Base-by-base conservation (phyloP, 768 basidiomycete species). In the Fomitopsis serialis region DNA sequence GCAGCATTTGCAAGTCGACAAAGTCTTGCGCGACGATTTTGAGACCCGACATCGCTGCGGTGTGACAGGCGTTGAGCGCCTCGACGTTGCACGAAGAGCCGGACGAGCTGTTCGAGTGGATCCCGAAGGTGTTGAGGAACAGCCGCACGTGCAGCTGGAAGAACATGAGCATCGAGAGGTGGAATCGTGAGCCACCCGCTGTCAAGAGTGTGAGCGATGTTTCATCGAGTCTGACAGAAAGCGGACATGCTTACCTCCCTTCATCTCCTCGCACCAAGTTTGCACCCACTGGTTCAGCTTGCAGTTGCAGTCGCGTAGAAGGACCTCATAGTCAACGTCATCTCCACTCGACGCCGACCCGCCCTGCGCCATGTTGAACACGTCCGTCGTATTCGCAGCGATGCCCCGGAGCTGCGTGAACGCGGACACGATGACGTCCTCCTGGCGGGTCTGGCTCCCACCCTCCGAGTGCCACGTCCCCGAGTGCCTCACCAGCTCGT, bases 81-180 rank as follows among this genome's bases (percentile, higher is more conserved):
- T 84, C 80, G 25, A 84, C 59, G 61, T 85, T 87, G 9, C 6
- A 13, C 46, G 25, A 11, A 21, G 44, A 27, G 11, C 46, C 46
- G 9, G 8, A 2, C 50, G 73, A 66, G 68, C 84, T 75, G 34
- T 80, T 77, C 19, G 78, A 76, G 59, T 87, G 84, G 45, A 91
- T 81, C 24, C 87, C 90, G 66, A 91, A 88, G 58, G 87, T 89
- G 67, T 92, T 92, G 65, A 92, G 69, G 71, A 92, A 92, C 47
- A 93, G 75, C 55, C 85, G 77, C 48, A 89, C 86, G 64, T 92
- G 80, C 29, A 89, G 73, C 46, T 87, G 78, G 74, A 92, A 92
- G 62, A 88, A 79, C 60, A 69, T 81, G 21, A 92, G 75, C 68
- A 92, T 81, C 9, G 84, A 83, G 52, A 79, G 78, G 66, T 92